Evolutionary conservation across 805 yeast genomes (phyloP), one percentile per base, ranked within the genome.

Genomic region (Barnettozyma populi): DNA sequence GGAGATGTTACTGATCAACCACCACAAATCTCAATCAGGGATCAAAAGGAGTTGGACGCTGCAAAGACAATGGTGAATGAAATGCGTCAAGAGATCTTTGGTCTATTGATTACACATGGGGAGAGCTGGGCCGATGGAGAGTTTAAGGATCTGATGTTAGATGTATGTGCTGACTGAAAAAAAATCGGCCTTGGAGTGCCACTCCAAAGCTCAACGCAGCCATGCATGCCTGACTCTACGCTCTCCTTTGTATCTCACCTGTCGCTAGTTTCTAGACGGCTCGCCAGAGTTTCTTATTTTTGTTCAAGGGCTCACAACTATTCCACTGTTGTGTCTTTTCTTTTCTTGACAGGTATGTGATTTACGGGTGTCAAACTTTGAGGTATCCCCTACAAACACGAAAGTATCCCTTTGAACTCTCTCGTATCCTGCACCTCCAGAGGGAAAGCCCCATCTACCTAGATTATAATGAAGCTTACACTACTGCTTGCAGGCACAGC

Each of bases 1-100:
- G 11, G 37, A 6, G 52, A 69, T 5, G 16, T 23, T 13, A 20
- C 5, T 7, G 40, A 37, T 8, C 27, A 10, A 19, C 13, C 40
- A 29, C 32, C 32, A 16, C 19, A 7, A 21, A 18, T 18, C 19
- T 35, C 37, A 16, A 8, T 18, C 11, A 11, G 13, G 7, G 32
- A 29, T 14, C 32, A 14, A 29, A 29, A 11, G 8, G 37, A 35
- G 11, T 35, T 35, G 37, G 40, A 19, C 14, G 14, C 24, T 11
- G 40, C 27, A 5, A 37, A 37, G 27, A 37, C 9, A 20, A 37
- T 20, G 27, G 24, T 21, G 40, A 37, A 13, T 11, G 18, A 37
- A 37, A 19, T 37, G 27, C 24, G 27, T n/a, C 27, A 37, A n/a
- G 40, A 37, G 40, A 37, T 37, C 40, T 37, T 21, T 37, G 40